Percentiles rank a stretch among this genome's conserved stretches.
Evolutionary conservation across 2,329 filamentous ascomycete species (phyloP).

Genomic region (Monosporascus sp.): DNA sequence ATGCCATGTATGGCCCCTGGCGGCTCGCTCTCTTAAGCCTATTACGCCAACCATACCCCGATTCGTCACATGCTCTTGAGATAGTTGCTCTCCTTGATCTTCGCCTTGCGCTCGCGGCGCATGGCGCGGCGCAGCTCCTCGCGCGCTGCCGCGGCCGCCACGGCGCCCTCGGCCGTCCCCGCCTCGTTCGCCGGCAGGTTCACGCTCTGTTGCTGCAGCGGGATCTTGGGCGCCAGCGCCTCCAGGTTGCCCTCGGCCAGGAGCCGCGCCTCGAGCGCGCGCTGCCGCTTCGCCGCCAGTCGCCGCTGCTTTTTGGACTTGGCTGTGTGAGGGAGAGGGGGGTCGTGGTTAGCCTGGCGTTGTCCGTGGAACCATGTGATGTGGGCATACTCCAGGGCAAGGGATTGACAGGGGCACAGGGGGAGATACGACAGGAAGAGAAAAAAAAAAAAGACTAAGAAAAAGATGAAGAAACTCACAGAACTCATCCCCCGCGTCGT

Average conservation of each 20-base stretch:
- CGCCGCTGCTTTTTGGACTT: conserved; percentile 81
- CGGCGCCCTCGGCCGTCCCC: conserved; percentile 36
- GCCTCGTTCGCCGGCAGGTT: conserved; percentile 57
- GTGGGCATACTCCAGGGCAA: too few relatives aligned
- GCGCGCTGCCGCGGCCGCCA: conserved; percentile 46
- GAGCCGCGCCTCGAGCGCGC: conserved; percentile 51
- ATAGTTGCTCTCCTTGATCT: conserved; percentile 83
- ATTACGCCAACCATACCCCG: too few relatives aligned
- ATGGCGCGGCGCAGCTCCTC: conserved; percentile 63
- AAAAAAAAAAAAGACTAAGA: neutral
- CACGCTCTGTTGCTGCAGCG: conserved; percentile 70
- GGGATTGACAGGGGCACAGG: neutral
- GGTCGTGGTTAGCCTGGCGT: conserved; percentile 3
- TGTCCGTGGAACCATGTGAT: too few relatives aligned
- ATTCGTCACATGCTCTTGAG: conserved; percentile 65
- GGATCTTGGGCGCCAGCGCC: conserved; percentile 62
- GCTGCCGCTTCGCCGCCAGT: conserved; percentile 61
- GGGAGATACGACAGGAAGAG: neutral
- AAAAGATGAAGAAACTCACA: conserved; percentile 49
- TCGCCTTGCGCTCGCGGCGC: conserved; percentile 67
- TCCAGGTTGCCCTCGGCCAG: conserved; percentile 61
- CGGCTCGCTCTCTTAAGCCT: too few relatives aligned
- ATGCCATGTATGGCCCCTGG: too few relatives aligned
- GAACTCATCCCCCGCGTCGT: conserved; percentile 66
- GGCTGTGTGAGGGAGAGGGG: conserved; percentile 38